Evolutionary conservation across 805 yeast species (phyloP).

Genomic region (Candida awuae): DNA sequence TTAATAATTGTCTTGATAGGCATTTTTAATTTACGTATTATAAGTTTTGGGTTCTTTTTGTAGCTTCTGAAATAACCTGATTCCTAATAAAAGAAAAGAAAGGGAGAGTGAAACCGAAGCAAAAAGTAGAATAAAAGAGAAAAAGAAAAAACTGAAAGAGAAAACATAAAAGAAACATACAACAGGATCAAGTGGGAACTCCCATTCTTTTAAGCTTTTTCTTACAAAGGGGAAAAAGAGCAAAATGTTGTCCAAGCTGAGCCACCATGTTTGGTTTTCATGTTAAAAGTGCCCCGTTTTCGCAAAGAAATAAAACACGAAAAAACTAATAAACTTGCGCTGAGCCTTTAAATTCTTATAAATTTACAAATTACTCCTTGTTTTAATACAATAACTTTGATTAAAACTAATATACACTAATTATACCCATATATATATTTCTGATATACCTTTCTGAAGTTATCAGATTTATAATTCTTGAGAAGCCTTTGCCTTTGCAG

Average conservation of each 20-base stretch:
- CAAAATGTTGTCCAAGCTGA: neutral
- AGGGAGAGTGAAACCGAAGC: neutral
- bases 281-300: no score
- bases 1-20: conserved; percentile 29
- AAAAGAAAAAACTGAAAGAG: no score
- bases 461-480: conserved; percentile 42
- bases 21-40: conserved; percentile 17
- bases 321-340: no score
- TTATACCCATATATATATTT: conserved; percentile 8
- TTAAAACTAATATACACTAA: conserved; percentile 10
- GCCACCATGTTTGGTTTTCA: no score
- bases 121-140: neutral
- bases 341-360: no score
- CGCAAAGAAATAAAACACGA: no score
- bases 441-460: conserved; percentile 4
- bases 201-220: conserved; percentile 1
- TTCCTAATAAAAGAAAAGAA: no score
- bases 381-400: no score
- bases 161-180: neutral
- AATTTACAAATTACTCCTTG: no score
- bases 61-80: neutral
- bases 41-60: neutral
- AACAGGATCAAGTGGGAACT: neutral
- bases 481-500: conserved; percentile 47
- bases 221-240: neutral